Evolutionary conservation across 2,329 filamentous ascomycete species (phyloP), one percentile per base, ranked within the genome.

Genomic region (Paecilomyces sp.): DNA sequence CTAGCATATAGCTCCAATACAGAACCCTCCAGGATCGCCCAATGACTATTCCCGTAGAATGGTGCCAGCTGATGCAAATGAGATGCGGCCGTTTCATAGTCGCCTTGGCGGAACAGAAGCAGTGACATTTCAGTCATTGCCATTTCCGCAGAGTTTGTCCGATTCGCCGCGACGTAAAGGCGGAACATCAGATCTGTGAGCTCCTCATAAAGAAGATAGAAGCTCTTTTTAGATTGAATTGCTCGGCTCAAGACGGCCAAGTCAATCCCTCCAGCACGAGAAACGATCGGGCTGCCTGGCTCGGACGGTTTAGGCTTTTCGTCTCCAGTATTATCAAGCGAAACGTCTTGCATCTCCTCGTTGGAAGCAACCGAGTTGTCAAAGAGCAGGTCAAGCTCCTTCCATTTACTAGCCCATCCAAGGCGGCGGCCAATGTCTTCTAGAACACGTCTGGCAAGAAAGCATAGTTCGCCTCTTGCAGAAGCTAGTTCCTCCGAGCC

Each of bases 1-100:
- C 85, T 83, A 0, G 90, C 85, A 71, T 97, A 94, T 81, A 97
- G 88, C 64, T 90, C 85, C 5, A 97, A 81, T 83, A 96, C 90
- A 0, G 88, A 88, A 3, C 91, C 79, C 70, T 97, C 92, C 12
- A 96, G 80, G 0, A 88, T 79, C 57, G 83, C 86, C 92, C 94
- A 97, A 54, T 87, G 85, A 59, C 84, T 86, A 59, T 88, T 85
- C 0, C 88, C 88, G 66, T 94, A 96, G 62, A 90, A 89, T 0
- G 88, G 87, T 0, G 90, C 88, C 52, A 94, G 86, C 54, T 87
- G 83, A 67, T 88, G 84, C 67, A 99, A 94, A 68, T 90, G 92
- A 0, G 83, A 83, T 0, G 89, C 87, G 0, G 94, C 92, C 1
- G 85, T 83, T 2, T 79, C 80, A 69, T 87, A 92, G 64, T 97